Evolutionary conservation across 345 rosid species (phyloP).

Genomic region (Brassica nigra): DNA sequence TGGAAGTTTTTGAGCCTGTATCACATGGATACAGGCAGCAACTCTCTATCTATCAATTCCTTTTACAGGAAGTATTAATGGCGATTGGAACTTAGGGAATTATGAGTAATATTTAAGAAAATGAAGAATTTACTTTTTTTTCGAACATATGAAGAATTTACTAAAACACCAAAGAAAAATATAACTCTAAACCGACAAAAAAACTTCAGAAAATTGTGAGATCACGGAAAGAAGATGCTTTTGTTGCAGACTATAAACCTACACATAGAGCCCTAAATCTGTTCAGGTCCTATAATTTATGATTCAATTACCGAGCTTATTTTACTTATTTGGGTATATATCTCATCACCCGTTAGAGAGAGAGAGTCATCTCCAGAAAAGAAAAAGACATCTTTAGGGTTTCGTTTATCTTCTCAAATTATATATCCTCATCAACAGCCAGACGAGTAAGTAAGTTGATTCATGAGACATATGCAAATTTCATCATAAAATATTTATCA

Average conservation of each 20-base stretch:
- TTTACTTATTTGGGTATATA: slow-evolving; percentile 34
- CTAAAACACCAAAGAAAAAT: neutral
- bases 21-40: slow-evolving; percentile 29
- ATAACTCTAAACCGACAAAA: neutral
- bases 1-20: slow-evolving; percentile 29
- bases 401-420: slow-evolving; percentile 19
- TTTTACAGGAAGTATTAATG: slow-evolving; percentile 31
- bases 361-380: neutral
- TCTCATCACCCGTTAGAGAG: slow-evolving; percentile 17
- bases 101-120: neutral
- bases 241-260: slow-evolving; percentile 35
- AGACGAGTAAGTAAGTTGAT: slow-evolving; percentile 4
- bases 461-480: slow-evolving; percentile 10
- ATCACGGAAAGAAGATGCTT: slow-evolving; percentile 20
- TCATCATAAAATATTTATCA: slow-evolving; percentile 28
- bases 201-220: slow-evolving; percentile 5
- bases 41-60: slow-evolving; percentile 30
- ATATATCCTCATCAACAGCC: slow-evolving; percentile 9
- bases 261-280: slow-evolving; percentile 40
- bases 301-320: slow-evolving; percentile 34
- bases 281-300: slow-evolving; percentile 23
- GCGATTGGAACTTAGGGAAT: slow-evolving; percentile 7
- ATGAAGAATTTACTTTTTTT: neutral
- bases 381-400: slow-evolving; percentile 31
- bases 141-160: neutral